Evolutionary conservation across 768 basidiomycete species (phyloP).

Genomic region (Tephrocybe rancida): DNA sequence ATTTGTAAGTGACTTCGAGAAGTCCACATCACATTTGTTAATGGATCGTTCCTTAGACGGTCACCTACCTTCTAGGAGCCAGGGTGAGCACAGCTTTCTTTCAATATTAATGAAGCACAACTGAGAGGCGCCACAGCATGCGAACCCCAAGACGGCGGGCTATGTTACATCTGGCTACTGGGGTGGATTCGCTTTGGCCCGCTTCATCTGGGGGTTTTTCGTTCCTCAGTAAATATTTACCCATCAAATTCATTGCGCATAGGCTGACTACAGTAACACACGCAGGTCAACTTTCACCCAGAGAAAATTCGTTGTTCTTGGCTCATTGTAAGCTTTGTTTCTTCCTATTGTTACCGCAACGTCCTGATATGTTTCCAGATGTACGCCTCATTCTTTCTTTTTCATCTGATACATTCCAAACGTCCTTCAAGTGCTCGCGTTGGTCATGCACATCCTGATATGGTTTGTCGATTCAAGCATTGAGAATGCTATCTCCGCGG

Average conservation of each 20-base stretch:
- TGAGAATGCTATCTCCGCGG: slow-evolving; percentile 47
- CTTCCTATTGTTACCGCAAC: neutral
- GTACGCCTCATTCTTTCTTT: slow-evolving; percentile 16
- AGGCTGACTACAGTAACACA: neutral
- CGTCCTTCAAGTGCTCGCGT: slow-evolving; percentile 34
- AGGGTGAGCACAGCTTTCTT: slow-evolving; percentile 34
- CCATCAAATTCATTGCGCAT: neutral
- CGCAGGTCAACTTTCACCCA: slow-evolving; percentile 43
- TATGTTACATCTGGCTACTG: slow-evolving; percentile 63
- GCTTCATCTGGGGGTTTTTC: slow-evolving; percentile 51
- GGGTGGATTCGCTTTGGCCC: slow-evolving; percentile 54
- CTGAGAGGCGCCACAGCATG: slow-evolving; percentile 31
- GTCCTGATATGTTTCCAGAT: slow-evolving; percentile 22
- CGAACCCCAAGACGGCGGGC: slow-evolving; percentile 52
- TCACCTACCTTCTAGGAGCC: slow-evolving; percentile 48
- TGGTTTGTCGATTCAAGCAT: slow-evolving; percentile 50
- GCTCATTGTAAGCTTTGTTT: slow-evolving; percentile 42
- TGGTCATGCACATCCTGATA: slow-evolving; percentile 51
- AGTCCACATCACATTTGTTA: neutral
- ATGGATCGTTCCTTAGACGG: slow-evolving; percentile 38
- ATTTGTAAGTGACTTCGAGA: slow-evolving; percentile 39
- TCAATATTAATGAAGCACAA: neutral
- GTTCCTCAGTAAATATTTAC: slow-evolving; percentile 34
- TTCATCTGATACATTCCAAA: neutral
- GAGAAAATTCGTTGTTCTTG: slow-evolving; percentile 47